Conservation (phyloP, 345 rosid genomes). For the Pugionium cornutum region DNA sequence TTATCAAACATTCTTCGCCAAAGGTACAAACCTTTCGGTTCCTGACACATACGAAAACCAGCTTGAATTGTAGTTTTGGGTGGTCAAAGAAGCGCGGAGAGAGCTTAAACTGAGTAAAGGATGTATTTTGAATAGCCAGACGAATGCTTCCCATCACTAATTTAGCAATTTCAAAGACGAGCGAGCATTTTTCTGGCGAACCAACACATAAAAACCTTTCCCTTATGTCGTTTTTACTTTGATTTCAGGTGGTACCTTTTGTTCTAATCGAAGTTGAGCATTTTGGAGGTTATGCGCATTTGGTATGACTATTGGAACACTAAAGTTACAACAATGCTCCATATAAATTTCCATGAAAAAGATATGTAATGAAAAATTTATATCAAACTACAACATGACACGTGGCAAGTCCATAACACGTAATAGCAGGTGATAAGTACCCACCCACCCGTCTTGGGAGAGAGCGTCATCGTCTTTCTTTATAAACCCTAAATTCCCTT, state of each 20-base stretch:
- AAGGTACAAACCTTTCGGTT: too few species aligned
- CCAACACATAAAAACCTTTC: constrained; percentile 33
- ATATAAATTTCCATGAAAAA: neutral
- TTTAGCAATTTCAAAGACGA: constrained; percentile 62
- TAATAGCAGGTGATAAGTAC: constrained; percentile 28
- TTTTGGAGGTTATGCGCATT: constrained; percentile 69
- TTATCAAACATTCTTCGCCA: too few species aligned
- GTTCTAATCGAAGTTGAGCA: constrained; percentile 84
- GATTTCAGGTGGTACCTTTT: constrained; percentile 71
- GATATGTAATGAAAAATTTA: neutral
- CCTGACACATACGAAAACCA: too few species aligned
- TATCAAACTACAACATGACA: constrained; percentile 1
- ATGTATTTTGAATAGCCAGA: constrained; percentile 62
- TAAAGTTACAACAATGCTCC: neutral
- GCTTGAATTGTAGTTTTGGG: too few species aligned
- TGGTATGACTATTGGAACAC: constrained; percentile 47
- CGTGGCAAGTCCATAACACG: constrained; percentile 14
- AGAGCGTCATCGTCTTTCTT: constrained; percentile 29
- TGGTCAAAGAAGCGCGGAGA: constrained; percentile 29
- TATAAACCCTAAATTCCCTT: constrained; percentile 36
- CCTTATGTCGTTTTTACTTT: constrained; percentile 14
- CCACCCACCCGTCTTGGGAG: constrained; percentile 21
- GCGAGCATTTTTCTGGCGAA: constrained; percentile 87
- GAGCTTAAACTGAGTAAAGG: constrained; percentile 65
- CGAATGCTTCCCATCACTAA: constrained; percentile 72